Evolutionary conservation across 2,329 filamentous ascomycete species (phyloP), one percentile per base, ranked within the genome.

Genomic region (Drechslerella dactyloides): DNA sequence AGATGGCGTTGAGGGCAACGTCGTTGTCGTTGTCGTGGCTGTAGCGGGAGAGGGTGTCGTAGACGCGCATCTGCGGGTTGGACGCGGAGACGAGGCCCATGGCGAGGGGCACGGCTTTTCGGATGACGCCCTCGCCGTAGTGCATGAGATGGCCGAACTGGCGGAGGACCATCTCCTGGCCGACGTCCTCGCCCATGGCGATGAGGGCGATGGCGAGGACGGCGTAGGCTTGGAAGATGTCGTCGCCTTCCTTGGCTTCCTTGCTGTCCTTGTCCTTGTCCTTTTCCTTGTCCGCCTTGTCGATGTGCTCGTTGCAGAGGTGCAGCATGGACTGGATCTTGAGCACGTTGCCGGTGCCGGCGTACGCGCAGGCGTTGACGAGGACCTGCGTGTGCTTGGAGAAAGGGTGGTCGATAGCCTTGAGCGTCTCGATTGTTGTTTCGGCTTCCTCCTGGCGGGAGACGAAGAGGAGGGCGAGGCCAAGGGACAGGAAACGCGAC

Each of bases 21-120:
- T 99, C 94, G 74, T 93, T 96, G 82, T 99, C 94, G 76, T 94
- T 99, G 82, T 99, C 94, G 85, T 99, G 94, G 74, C 90, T 96
- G 85, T 99, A 99, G 78, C 94, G 86, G 57, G 94, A 99, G 10
- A 99, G 84, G 0, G 94, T 99, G 80, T 99, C 94, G 82, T 99
- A 99, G 53, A 99, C 90, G 84, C 97, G 99, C 93, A 99, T 99
- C 80, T 99, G 96, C 10, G 94, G 94, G 82, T 99, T 99, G 82
- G 92, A 97, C 11, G 96, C 91, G 81, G 91, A 96, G 78, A 99
- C 89, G 61, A 99, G 85, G 77, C 93, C 96, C 91, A 99, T 96
- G 24, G 94, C 94, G 61, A 99, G 84, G 37, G 94, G 94, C 30
- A 99, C 94, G 19, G 93, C 93, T 78, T 94, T 94, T 74, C 94